phyloP scores from a whole-genome alignment of 2,329 filamentous ascomycete genomes.

The Teratosphaeria gauchensis region DNA sequence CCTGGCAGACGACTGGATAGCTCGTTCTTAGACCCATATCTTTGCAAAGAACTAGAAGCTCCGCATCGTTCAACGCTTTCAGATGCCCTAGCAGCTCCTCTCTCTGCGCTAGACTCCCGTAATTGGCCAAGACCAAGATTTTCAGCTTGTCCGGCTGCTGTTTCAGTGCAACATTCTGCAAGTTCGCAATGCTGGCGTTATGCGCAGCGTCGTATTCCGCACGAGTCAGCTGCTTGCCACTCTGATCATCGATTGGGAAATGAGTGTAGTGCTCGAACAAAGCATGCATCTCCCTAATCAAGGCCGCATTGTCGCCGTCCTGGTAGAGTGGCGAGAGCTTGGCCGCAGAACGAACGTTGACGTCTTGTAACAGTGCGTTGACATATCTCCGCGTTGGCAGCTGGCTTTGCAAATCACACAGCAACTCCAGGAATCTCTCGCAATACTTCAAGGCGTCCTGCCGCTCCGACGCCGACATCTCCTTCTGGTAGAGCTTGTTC shows the following conservation, averaged over 20 bases:
- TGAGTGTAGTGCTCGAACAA: constrained; percentile 80
- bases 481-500: constrained; percentile 53
- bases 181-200: constrained; percentile 62
- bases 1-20: constrained; percentile 62
- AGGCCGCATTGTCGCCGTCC: constrained; percentile 55
- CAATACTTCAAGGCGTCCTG: constrained; percentile 65
- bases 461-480: constrained; percentile 20
- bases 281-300: constrained; percentile 69
- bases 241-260: constrained; percentile 88
- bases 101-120: constrained; percentile 73
- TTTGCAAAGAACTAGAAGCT: constrained; percentile 59
- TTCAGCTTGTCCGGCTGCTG: constrained; percentile 83
- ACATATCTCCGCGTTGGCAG: constrained; percentile 88
- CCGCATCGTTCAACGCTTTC: constrained; percentile 60
- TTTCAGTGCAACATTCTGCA: constrained; percentile 71
- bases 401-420: constrained; percentile 86
- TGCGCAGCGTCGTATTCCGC: constrained; percentile 71
- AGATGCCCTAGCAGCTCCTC: constrained; percentile 70
- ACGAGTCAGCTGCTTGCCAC: constrained; percentile 62
- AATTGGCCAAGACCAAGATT: constrained; percentile 87
- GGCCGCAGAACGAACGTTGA: constrained; percentile 72
- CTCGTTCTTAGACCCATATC: constrained; percentile 67
- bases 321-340: constrained; percentile 69
- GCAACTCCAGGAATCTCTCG: constrained; percentile 84
- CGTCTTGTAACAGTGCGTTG: constrained; percentile 75